phyloP scores from a whole-genome alignment of 2,329 filamentous ascomycete genomes.

The Trichoderma lentiforme region DNA sequence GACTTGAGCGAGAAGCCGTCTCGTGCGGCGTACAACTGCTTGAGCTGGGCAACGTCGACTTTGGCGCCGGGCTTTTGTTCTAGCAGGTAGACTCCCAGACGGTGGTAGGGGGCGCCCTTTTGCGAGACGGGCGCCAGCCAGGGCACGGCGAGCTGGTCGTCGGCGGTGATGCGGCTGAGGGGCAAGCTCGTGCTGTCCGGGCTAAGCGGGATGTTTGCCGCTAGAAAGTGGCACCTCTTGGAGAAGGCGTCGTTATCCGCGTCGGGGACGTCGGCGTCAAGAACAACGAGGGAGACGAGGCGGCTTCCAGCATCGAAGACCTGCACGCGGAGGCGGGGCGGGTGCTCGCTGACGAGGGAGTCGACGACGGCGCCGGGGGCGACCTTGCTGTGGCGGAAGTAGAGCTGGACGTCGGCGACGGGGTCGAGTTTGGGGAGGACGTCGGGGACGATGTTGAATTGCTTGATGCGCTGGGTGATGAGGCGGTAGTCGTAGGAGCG shows the following conservation, averaged over 20 bases:
- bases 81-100: conserved; percentile 77
- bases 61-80: conserved; percentile 65
- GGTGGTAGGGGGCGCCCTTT: conserved; percentile 89
- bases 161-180: conserved; percentile 57
- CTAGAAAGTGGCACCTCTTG: conserved; percentile 83
- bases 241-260: conserved; percentile 70
- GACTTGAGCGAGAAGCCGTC: conserved; percentile 73
- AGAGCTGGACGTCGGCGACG: conserved; percentile 73
- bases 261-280: conserved; percentile 89
- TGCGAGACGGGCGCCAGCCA: conserved; percentile 87
- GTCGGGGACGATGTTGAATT: conserved; percentile 86
- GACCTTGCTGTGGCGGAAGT: conserved; percentile 68
- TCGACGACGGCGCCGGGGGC: conserved; percentile 76
- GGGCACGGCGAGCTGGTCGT: conserved; percentile 65
- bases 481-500: conserved; percentile 74
- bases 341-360: conserved; percentile 66
- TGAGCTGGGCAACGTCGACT: conserved; percentile 58
- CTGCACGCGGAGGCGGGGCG: conserved; percentile 77
- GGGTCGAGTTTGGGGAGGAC: conserved; percentile 78
- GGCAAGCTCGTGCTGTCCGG: conserved; percentile 58
- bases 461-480: conserved; percentile 77
- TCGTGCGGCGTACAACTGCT: conserved; percentile 50
- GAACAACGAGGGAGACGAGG: conserved; percentile 77
- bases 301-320: conserved; percentile 79
- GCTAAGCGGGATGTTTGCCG: conserved; percentile 57